A percentile compares a stretch with the other conserved stretches of the same genome.
These are phyloP conservation scores for Leishmania tropica DNA, from an alignment of 208 protist genomes.

Conservation along the genomic window DNA sequence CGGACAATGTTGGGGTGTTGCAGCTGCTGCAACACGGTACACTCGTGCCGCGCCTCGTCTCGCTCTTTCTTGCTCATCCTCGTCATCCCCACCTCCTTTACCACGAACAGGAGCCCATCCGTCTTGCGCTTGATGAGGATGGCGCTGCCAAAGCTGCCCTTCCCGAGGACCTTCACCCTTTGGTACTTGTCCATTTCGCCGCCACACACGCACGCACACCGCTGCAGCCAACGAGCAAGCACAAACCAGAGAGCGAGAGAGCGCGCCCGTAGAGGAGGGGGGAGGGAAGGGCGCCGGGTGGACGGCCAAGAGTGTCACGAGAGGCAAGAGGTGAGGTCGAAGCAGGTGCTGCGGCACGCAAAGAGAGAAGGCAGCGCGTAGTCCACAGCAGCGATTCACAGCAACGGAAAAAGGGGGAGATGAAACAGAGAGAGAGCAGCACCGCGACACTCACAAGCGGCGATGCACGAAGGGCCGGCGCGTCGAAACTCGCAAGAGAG, in stretches of 20 bases:
- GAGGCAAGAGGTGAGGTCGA: background rate
- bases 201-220: background rate
- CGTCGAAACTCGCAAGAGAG: background rate
- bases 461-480: background rate
- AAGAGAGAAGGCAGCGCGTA: no score
- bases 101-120: slow-evolving; percentile 86
- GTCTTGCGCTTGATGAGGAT: slow-evolving; percentile 90
- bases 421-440: background rate
- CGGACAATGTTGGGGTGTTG: slow-evolving; percentile 93
- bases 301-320: background rate
- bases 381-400: background rate
- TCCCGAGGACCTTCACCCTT: slow-evolving; percentile 89
- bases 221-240: background rate
- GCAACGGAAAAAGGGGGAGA: background rate
- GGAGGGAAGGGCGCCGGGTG: background rate
- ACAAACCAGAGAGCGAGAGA: background rate
- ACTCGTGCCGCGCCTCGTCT: slow-evolving; percentile 89
- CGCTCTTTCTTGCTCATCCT: slow-evolving; percentile 90
- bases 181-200: slow-evolving; percentile 89
- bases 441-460: background rate
- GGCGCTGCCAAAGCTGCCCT: slow-evolving; percentile 93
- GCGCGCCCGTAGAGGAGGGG: background rate
- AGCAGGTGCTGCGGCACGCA: background rate
- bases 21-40: slow-evolving; percentile 80
- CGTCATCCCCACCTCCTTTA: slow-evolving; percentile 90